A percentile compares a stretch with the other conserved stretches of the same genome.
Evolutionary conservation across 768 basidiomycete genomes (phyloP).

Genomic region (Tulasnella sp.): DNA sequence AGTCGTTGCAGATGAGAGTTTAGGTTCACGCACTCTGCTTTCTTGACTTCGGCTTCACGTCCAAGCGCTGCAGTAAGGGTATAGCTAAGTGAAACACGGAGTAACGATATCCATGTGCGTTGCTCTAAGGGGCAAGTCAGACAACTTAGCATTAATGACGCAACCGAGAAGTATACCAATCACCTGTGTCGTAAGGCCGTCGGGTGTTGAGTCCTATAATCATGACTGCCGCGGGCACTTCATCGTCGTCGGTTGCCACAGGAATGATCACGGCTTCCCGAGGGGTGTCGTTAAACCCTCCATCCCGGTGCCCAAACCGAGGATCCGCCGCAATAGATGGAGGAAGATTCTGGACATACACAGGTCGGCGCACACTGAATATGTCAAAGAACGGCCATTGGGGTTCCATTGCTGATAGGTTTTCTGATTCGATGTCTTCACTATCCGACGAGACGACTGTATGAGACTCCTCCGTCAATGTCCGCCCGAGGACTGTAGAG

Average conservation of each 20-base stretch:
- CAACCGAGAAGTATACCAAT: too few species aligned
- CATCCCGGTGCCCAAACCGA: not conserved
- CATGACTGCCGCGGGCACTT: conserved; percentile 20
- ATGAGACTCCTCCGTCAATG: not conserved
- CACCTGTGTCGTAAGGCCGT: conserved; percentile 21
- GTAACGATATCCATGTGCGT: conserved; percentile 21
- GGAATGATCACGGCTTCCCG: conserved; percentile 22
- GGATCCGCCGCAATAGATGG: not conserved
- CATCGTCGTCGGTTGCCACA: conserved; percentile 17
- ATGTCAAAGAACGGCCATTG: conserved; percentile 11
- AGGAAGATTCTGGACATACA: conserved; percentile 6
- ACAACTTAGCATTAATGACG: too few species aligned
- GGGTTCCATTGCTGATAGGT: not conserved
- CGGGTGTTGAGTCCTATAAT: conserved; percentile 24
- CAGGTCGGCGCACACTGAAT: not conserved
- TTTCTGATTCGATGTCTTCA: conserved; percentile 5
- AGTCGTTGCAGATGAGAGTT: too few species aligned
- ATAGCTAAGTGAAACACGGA: conserved; percentile 18
- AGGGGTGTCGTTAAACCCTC: conserved; percentile 21
- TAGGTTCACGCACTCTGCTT: conserved; percentile 20
- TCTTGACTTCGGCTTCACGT: conserved; percentile 22
- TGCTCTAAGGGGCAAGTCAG: conserved; percentile 18
- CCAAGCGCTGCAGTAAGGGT: conserved; percentile 21
- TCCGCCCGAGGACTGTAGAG: not conserved
- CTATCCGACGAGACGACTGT: conserved; percentile 18